These are phyloP conservation scores for Lolium perenne DNA, from an alignment of 176 grass and related monocot genomes.

Conservation along the genomic window DNA sequence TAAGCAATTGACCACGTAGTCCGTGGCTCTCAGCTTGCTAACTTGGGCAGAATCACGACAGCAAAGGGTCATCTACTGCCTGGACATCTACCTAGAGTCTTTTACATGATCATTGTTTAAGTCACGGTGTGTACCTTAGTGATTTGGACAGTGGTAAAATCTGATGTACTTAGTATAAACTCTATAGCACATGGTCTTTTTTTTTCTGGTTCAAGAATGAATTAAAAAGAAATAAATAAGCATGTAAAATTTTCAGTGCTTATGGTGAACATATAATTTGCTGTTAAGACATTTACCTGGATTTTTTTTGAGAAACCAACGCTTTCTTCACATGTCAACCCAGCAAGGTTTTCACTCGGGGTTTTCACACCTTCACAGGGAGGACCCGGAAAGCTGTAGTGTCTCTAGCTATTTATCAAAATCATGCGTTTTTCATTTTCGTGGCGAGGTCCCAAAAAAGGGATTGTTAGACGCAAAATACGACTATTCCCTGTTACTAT, in stretches of 20 bases:
- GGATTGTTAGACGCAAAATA: neutral
- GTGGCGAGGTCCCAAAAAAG: neutral
- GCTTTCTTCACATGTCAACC: neutral
- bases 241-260: neutral
- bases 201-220: neutral
- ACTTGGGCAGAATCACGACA: neutral
- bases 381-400: neutral
- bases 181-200: neutral
- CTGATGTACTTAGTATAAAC: neutral
- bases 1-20: constrained; percentile 6
- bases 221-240: neutral
- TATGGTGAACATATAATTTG: neutral
- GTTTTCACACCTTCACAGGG: neutral
- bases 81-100: neutral
- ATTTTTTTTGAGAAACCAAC: neutral
- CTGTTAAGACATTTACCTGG: neutral
- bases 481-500: neutral
- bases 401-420: constrained; percentile 1
- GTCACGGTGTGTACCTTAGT: neutral
- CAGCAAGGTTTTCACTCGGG: neutral
- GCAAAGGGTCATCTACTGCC: neutral
- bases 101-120: neutral
- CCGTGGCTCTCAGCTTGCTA: neutral
- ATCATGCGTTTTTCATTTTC: neutral
- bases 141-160: neutral